These are phyloP conservation scores for Calophaca sinica DNA, from an alignment of 306 rosid genomes.

Conservation along the genomic window DNA sequence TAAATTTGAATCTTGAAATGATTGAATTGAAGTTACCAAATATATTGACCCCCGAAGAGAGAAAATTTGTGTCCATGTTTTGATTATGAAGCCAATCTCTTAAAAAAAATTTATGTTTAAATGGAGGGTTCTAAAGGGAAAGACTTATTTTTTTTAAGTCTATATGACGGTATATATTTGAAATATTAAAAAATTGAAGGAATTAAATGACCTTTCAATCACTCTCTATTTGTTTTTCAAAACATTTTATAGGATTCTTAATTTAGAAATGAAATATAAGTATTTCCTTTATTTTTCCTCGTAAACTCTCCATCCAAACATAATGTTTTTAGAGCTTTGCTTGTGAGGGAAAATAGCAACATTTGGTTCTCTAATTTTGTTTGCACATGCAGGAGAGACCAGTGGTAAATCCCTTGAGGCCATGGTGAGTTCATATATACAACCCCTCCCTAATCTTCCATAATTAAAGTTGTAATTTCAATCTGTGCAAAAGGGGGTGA, in stretches of 20 bases:
- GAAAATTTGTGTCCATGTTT: too few species aligned
- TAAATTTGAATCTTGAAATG: constrained; percentile 13
- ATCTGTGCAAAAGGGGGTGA: neutral
- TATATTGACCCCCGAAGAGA: neutral
- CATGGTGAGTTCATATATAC: constrained; percentile 62
- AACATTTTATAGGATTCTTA: too few species aligned
- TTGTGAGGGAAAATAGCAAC: neutral
- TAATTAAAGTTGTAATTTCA: neutral
- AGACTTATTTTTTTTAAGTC: too few species aligned
- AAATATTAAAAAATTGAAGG: too few species aligned
- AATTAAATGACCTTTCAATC: too few species aligned
- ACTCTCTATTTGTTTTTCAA: too few species aligned
- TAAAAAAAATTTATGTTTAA: too few species aligned
- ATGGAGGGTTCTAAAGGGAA: too few species aligned
- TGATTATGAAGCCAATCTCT: neutral
- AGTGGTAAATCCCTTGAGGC: constrained; percentile 79
- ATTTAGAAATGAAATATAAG: too few species aligned
- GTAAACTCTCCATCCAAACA: too few species aligned
- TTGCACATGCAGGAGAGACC: constrained; percentile 71
- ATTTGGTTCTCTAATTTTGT: neutral
- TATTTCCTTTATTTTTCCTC: too few species aligned
- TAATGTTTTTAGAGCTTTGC: neutral
- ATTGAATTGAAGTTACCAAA: neutral
- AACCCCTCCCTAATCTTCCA: neutral
- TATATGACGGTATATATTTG: too few species aligned